These are phyloP conservation scores for Austroboletus sp. DNA, from an alignment of 1,284 basidiomycete species.

Conservation along the genomic window DNA sequence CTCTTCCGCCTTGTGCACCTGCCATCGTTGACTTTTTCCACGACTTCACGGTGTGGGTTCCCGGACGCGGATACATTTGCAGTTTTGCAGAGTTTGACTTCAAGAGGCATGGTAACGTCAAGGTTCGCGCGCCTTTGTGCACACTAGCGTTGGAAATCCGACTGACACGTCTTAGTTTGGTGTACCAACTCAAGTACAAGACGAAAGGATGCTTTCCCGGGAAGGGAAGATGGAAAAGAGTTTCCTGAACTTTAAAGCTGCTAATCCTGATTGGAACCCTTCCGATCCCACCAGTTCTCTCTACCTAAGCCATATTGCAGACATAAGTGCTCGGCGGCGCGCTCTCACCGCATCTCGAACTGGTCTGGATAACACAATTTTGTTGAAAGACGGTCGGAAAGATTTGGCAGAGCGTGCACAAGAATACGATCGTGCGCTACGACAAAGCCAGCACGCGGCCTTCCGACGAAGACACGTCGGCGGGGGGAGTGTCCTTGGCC, in stretches of 20 bases:
- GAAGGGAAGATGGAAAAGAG: conserved; percentile 98
- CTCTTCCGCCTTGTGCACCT: conserved; percentile 81
- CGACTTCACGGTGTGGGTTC: conserved; percentile 94
- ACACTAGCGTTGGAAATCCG: not conserved
- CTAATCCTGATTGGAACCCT: conserved; percentile 92
- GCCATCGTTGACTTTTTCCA: conserved; percentile 93
- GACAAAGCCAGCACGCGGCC: conserved; percentile 58
- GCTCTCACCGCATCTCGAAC: conserved; percentile 22
- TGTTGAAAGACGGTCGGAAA: conserved; percentile 29
- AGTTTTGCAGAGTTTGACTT: conserved; percentile 98
- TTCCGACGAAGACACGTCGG: conserved; percentile 39
- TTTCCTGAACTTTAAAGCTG: conserved; percentile 92
- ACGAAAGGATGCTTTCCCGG: conserved; percentile 73
- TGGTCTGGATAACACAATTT: conserved; percentile 31
- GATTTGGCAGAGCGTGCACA: conserved; percentile 52
- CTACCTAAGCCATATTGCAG: conserved; percentile 77
- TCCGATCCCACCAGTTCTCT: conserved; percentile 79
- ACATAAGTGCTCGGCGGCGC: conserved; percentile 48
- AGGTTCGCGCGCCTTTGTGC: conserved; percentile 39
- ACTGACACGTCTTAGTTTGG: conserved; percentile 52
- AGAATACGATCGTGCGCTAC: conserved; percentile 68
- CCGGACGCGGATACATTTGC: conserved; percentile 93
- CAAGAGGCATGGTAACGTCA: conserved; percentile 81
- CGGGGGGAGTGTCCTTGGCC: conserved; percentile 34
- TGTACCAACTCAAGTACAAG: conserved; percentile 59